Evolutionary conservation across 768 basidiomycete genomes (phyloP).

Genomic region (Rhodotorula toruloides): DNA sequence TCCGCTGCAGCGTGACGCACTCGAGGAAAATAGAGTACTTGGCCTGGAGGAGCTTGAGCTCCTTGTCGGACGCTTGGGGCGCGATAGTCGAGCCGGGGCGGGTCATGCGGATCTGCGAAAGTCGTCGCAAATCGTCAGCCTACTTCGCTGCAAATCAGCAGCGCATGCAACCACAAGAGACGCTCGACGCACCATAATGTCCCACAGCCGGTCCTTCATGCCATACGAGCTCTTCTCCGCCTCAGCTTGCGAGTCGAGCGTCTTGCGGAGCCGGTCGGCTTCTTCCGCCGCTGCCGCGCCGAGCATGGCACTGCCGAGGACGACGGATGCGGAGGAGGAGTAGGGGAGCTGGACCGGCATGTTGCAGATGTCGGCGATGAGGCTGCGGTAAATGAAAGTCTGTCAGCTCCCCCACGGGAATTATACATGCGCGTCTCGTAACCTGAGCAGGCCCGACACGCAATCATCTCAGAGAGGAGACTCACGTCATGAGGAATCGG

Average conservation of each 20-base stretch:
- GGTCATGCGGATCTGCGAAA: conserved; percentile 78
- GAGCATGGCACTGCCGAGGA: conserved; percentile 88
- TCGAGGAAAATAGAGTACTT: conserved; percentile 94
- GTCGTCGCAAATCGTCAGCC: not conserved
- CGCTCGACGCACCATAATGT: conserved; percentile 68
- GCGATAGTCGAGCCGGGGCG: conserved; percentile 66
- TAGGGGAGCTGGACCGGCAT: conserved; percentile 77
- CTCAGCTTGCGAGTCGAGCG: conserved; percentile 47
- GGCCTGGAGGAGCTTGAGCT: conserved; percentile 71
- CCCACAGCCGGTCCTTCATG: conserved; percentile 70
- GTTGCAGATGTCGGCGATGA: conserved; percentile 76
- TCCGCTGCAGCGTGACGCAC: conserved; percentile 76
- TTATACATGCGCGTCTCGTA: no score
- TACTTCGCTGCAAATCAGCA: not conserved
- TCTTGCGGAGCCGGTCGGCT: conserved; percentile 44
- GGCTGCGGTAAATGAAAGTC: conserved; percentile 38
- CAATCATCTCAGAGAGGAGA: not conserved
- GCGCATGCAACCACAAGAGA: not conserved
- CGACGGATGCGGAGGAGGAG: conserved; percentile 73
- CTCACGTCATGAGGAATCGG: conserved; percentile 64
- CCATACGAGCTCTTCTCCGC: conserved; percentile 49
- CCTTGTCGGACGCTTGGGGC: conserved; percentile 60
- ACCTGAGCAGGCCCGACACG: not conserved
- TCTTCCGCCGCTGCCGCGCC: conserved; percentile 70
- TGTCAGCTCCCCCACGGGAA: no score